These are phyloP conservation scores for Cordyceps javanica DNA, from an alignment of 2,329 filamentous ascomycete species.

Conservation along the genomic window DNA sequence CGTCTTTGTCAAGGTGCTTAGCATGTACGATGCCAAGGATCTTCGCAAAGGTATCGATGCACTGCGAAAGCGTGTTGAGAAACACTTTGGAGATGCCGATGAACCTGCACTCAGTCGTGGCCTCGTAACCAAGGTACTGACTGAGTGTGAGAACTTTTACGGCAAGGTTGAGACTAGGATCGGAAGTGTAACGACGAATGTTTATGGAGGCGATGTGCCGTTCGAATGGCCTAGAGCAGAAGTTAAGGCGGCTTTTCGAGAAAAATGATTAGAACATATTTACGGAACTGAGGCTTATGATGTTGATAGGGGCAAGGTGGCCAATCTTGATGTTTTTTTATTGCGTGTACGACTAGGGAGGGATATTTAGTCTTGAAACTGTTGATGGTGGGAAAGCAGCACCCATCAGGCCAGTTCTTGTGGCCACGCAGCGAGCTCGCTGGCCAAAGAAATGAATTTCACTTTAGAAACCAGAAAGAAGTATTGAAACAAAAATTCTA, in stretches of 20 bases:
- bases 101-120: conserved; percentile 58
- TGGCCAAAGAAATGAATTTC: neutral
- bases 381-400: conserved; percentile 1
- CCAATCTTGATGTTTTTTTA: conserved; percentile 2
- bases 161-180: conserved; percentile 56
- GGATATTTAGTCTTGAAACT: conserved; percentile 2
- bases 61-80: conserved; percentile 86
- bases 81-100: conserved; percentile 90
- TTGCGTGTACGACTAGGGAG: conserved; percentile 11
- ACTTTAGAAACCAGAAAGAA: neutral
- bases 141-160: conserved; percentile 59
- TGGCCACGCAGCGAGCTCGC: neutral
- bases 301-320: neutral
- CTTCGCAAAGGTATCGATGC: conserved; percentile 85
- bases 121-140: conserved; percentile 51
- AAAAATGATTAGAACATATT: neutral
- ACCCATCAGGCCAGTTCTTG: neutral
- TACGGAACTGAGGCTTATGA: neutral
- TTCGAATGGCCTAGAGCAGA: conserved; percentile 62
- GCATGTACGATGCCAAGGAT: conserved; percentile 75
- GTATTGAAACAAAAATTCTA: neutral
- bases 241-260: conserved; percentile 51
- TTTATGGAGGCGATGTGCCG: conserved; percentile 58
- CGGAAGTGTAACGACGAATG: conserved; percentile 51
- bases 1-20: conserved; percentile 80